Conservation (phyloP, 805 yeast genomes). For the Yamadazyma sp. region DNA sequence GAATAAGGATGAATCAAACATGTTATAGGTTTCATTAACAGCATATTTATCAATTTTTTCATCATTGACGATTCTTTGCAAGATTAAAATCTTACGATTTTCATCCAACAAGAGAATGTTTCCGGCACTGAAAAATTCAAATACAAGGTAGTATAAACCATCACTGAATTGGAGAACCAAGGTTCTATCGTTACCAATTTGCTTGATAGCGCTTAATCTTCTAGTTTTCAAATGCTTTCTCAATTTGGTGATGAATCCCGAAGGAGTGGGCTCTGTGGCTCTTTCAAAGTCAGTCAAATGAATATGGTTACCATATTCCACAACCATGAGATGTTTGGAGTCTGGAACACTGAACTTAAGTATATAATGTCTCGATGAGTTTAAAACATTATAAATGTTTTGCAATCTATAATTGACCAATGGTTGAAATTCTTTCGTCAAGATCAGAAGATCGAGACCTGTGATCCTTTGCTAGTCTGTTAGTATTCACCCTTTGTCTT, state of each 20-base stretch:
- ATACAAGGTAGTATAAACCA: conserved; percentile 69
- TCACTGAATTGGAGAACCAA: conserved; percentile 82
- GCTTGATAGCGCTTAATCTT: conserved; percentile 68
- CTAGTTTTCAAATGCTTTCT: conserved; percentile 84
- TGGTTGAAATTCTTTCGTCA: conserved; percentile 63
- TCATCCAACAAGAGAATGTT: conserved; percentile 77
- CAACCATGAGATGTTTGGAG: conserved; percentile 67
- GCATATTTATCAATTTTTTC: conserved; percentile 63
- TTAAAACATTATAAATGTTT: conserved; percentile 78
- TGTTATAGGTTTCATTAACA: conserved; percentile 67
- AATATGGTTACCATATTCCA: conserved; percentile 83
- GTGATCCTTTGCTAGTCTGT: conserved; percentile 72
- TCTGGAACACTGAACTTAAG: conserved; percentile 82
- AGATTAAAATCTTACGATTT: conserved; percentile 60
- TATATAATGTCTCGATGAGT: conserved; percentile 68
- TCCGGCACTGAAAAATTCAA: conserved; percentile 96
- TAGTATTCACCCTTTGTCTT: conserved; percentile 5
- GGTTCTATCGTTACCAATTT: conserved; percentile 79
- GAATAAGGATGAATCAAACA: conserved; percentile 57
- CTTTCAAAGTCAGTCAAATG: conserved; percentile 80
- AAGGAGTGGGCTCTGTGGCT: conserved; percentile 76
- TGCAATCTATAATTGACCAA: conserved; percentile 69
- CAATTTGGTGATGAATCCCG: conserved; percentile 79
- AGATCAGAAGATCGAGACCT: conserved; percentile 73
- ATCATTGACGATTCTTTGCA: conserved; percentile 78